Evolutionary conservation across 2,329 filamentous ascomycete genomes (phyloP).

Genomic region (Cercospora sp.): DNA sequence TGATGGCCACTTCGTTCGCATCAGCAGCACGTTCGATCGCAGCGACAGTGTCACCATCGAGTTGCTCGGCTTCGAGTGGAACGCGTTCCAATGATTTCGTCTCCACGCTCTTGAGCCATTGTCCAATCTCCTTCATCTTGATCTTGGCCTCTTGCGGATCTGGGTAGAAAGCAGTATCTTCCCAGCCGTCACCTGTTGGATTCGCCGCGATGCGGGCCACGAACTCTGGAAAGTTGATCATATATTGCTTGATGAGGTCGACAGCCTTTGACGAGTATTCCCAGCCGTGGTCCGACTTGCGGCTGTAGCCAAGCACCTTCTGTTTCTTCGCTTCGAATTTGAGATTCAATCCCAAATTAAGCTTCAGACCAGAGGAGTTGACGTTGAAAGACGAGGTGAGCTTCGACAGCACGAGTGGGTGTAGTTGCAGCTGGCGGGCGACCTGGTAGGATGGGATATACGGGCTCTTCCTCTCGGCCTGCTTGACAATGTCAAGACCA

Average conservation of each 20-base stretch:
- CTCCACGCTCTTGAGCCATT: constrained; percentile 89
- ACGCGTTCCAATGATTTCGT: constrained; percentile 91
- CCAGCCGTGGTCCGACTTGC: constrained; percentile 84
- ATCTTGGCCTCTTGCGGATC: constrained; percentile 67
- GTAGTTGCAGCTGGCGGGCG: constrained; percentile 75
- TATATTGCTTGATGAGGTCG: constrained; percentile 79
- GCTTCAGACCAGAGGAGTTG: constrained; percentile 73
- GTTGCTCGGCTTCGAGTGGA: constrained; percentile 92
- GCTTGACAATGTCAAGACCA: constrained; percentile 68
- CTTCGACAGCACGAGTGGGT: constrained; percentile 87
- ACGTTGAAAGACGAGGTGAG: constrained; percentile 94
- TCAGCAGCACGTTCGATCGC: constrained; percentile 77
- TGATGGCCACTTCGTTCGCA: constrained; percentile 53
- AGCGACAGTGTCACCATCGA: constrained; percentile 87
- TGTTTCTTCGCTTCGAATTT: constrained; percentile 96
- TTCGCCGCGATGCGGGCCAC: constrained; percentile 85
- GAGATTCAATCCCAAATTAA: constrained; percentile 91
- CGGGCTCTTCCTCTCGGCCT: constrained; percentile 67
- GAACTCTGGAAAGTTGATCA: constrained; percentile 92
- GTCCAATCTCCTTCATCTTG: constrained; percentile 89
- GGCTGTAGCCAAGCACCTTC: constrained; percentile 93
- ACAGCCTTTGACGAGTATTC: constrained; percentile 89
- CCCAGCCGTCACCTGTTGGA: constrained; percentile 79
- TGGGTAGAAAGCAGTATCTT: constrained; percentile 83
- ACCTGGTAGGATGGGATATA: constrained; percentile 90